These are phyloP conservation scores for Drechslera avenae DNA, from an alignment of 2,329 filamentous ascomycete species.

Conservation along the genomic window DNA sequence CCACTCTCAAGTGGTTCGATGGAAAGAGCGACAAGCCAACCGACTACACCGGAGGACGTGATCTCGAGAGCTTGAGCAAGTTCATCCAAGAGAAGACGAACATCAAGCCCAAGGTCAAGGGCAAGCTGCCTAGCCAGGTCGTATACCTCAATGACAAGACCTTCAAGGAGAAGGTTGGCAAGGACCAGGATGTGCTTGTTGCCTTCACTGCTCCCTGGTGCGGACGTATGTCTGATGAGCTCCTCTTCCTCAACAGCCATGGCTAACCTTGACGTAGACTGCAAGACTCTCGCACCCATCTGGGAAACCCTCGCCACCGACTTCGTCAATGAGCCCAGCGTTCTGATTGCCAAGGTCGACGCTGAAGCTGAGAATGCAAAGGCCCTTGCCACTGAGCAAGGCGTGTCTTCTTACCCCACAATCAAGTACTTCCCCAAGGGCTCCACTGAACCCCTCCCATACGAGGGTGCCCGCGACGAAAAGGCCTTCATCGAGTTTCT, in stretches of 20 bases:
- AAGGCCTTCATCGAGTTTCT: slow-evolving; percentile 77
- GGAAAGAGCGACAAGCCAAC: slow-evolving; percentile 84
- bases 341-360: slow-evolving; percentile 93
- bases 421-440: slow-evolving; percentile 97
- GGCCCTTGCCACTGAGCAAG: slow-evolving; percentile 73
- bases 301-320: slow-evolving; percentile 88
- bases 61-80: slow-evolving; percentile 79
- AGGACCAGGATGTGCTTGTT: slow-evolving; percentile 87
- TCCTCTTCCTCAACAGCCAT: background rate
- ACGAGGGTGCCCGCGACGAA: slow-evolving; percentile 78
- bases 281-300: slow-evolving; percentile 87
- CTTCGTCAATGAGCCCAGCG: slow-evolving; percentile 76
- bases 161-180: slow-evolving; percentile 78
- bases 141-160: slow-evolving; percentile 78
- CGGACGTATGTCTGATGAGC: slow-evolving; percentile 73
- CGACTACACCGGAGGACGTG: slow-evolving; percentile 86
- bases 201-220: slow-evolving; percentile 99
- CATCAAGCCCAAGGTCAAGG: slow-evolving; percentile 76
- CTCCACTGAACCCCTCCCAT: slow-evolving; percentile 71
- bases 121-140: slow-evolving; percentile 74
- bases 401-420: slow-evolving; percentile 86
- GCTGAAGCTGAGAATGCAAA: slow-evolving; percentile 88
- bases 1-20: slow-evolving; percentile 97
- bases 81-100: slow-evolving; percentile 90
- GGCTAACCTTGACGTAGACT: slow-evolving; percentile 66